Conservation (phyloP, 1,139 yeast genomes). For the Saccharomyces hybrid region DNA sequence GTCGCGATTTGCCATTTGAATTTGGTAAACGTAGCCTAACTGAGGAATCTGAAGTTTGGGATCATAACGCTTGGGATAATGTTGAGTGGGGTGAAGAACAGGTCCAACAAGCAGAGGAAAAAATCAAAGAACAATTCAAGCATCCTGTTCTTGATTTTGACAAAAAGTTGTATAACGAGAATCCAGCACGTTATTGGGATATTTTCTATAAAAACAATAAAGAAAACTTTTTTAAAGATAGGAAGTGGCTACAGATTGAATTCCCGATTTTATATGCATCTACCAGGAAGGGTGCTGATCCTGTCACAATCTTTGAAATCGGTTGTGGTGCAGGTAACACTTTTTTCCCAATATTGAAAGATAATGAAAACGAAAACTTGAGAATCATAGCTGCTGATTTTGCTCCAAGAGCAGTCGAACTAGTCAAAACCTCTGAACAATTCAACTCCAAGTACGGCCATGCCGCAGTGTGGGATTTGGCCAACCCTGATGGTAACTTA, state of each 20-base stretch:
- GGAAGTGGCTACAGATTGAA: slow-evolving; percentile 93
- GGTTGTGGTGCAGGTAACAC: slow-evolving; percentile 99
- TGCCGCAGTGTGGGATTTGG: slow-evolving; percentile 94
- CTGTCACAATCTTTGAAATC: slow-evolving; percentile 71
- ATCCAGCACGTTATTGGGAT: slow-evolving; percentile 95
- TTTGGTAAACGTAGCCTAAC: slow-evolving; percentile 80
- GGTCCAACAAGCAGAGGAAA: slow-evolving; percentile 60
- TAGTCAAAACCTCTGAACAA: slow-evolving; percentile 57
- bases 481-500: slow-evolving; percentile 61
- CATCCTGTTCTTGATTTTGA: slow-evolving; percentile 83
- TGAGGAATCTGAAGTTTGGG: slow-evolving; percentile 75
- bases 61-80: slow-evolving; percentile 95
- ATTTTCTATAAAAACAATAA: slow-evolving; percentile 81
- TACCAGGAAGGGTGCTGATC: slow-evolving; percentile 62
- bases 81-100: slow-evolving; percentile 97
- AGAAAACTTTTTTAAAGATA: slow-evolving; percentile 90
- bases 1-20: slow-evolving; percentile 83
- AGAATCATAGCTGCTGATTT: slow-evolving; percentile 83
- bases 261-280: slow-evolving; percentile 79
- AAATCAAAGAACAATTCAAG: slow-evolving; percentile 67
- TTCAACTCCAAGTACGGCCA: slow-evolving; percentile 61
- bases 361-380: slow-evolving; percentile 72
- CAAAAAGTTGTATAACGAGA: slow-evolving; percentile 64
- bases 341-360: slow-evolving; percentile 76
- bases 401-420: slow-evolving; percentile 80